A percentile compares a stretch with the other conserved stretches of the same genome.
Conservation (phyloP, 306 rosid genomes). For the Vigna angularis region DNA sequence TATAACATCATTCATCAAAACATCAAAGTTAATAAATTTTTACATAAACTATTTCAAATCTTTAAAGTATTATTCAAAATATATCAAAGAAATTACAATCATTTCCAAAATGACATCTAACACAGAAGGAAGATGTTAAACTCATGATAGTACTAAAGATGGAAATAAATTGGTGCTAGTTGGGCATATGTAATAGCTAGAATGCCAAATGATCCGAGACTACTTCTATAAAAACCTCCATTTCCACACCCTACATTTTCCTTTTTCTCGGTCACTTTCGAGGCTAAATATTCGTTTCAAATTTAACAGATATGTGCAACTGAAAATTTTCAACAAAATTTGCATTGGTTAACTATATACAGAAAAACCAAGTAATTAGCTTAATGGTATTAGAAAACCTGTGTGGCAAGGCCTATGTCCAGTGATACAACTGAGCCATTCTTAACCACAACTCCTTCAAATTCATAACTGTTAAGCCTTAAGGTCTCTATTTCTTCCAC, state of each 20-base stretch:
- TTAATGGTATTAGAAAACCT: slow-evolving; percentile 52
- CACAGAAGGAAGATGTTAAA: slow-evolving; percentile 66
- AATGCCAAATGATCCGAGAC: slow-evolving; percentile 82
- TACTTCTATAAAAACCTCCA: slow-evolving; percentile 67
- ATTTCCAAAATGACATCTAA: neutral
- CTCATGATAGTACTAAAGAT: slow-evolving; percentile 39
- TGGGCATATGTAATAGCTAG: slow-evolving; percentile 69
- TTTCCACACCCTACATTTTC: slow-evolving; percentile 59
- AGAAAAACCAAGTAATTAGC: slow-evolving; percentile 14
- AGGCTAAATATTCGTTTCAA: slow-evolving; percentile 54
- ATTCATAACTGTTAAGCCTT: slow-evolving; percentile 36
- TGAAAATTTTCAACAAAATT: slow-evolving; percentile 34
- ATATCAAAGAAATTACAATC: too few species aligned
- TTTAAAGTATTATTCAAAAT: too few species aligned
- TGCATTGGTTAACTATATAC: neutral
- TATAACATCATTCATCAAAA: too few species aligned
- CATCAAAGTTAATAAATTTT: too few species aligned
- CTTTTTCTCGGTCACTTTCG: slow-evolving; percentile 32
- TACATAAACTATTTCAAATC: too few species aligned
- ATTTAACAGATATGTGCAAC: slow-evolving; percentile 77
- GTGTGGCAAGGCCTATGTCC: slow-evolving; percentile 70
- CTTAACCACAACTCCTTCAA: slow-evolving; percentile 55
- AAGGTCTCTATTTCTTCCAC: too few species aligned
- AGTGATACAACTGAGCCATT: slow-evolving; percentile 73
- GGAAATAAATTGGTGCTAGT: slow-evolving; percentile 73